Conservation (phyloP, 2,329 filamentous ascomycete genomes). For the Myrmaecium sp. region DNA sequence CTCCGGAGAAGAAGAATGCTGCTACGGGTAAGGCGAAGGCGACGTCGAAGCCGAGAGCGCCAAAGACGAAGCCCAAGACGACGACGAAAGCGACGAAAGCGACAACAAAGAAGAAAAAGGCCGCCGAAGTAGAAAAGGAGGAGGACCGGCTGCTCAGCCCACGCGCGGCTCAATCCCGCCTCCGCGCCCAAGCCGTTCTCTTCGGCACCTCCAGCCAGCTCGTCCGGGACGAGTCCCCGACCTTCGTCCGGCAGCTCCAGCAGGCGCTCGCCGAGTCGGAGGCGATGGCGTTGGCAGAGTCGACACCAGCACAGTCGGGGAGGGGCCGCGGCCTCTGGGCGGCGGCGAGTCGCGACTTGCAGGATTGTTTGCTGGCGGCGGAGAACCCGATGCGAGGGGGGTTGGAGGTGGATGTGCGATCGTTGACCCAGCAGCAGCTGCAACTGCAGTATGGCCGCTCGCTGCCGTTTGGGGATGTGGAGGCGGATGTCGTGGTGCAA, state of each 20-base stretch:
- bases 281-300: neutral
- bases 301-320: neutral
- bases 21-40: constrained; percentile 7
- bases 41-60: too few species aligned
- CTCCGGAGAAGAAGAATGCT: too few species aligned
- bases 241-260: constrained; percentile 18
- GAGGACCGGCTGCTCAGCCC: constrained; percentile 23
- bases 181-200: constrained; percentile 18
- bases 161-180: constrained; percentile 10
- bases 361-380: constrained; percentile 14
- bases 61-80: constrained; percentile 6
- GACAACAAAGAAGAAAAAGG: constrained; percentile 11
- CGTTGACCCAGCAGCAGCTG: too few species aligned
- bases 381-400: constrained; percentile 9
- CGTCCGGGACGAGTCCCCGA: constrained; percentile 20
- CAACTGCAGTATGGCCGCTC: too few species aligned
- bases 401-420: too few species aligned
- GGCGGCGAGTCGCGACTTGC: constrained; percentile 16
- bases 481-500: too few species aligned
- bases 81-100: constrained; percentile 8
- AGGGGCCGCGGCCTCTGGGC: constrained; percentile 14
- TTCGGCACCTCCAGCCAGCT: constrained; percentile 26
- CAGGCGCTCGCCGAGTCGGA: constrained; percentile 19
- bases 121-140: constrained; percentile 16
- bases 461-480: too few species aligned